Conservation (phyloP, 768 basidiomycete species). For the Xerocomellus amylosporus region DNA sequence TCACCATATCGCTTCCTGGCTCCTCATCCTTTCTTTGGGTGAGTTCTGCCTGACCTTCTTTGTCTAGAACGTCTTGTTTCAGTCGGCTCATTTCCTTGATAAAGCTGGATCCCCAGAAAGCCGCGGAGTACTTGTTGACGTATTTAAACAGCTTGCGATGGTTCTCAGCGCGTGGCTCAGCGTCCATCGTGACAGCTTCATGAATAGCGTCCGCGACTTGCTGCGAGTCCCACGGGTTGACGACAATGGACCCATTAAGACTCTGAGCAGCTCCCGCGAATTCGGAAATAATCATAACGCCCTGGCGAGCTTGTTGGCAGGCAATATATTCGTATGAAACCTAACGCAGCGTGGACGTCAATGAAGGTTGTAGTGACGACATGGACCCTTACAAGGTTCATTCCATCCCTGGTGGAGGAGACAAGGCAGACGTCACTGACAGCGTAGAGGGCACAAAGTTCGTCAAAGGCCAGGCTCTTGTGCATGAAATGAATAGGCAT, state of each 20-base stretch:
- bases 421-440: slow-evolving; percentile 96
- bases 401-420: slow-evolving; percentile 93
- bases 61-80: slow-evolving; percentile 37
- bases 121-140: slow-evolving; percentile 90
- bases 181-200: slow-evolving; percentile 88
- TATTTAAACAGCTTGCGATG: slow-evolving; percentile 96
- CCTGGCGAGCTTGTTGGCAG: slow-evolving; percentile 88
- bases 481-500: slow-evolving; percentile 99
- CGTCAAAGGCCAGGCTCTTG: slow-evolving; percentile 89
- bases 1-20: slow-evolving; percentile 38
- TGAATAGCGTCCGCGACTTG: slow-evolving; percentile 97
- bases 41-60: slow-evolving; percentile 35
- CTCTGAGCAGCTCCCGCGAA: slow-evolving; percentile 97
- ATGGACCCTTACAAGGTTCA: slow-evolving; percentile 79
- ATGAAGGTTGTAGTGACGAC: slow-evolving; percentile 5
- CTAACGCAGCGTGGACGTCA: slow-evolving; percentile 39
- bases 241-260: slow-evolving; percentile 92
- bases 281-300: slow-evolving; percentile 97
- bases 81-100: slow-evolving; percentile 80
- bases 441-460: slow-evolving; percentile 96
- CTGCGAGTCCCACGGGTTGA: slow-evolving; percentile 99
- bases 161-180: slow-evolving; percentile 81
- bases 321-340: slow-evolving; percentile 99
- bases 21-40: slow-evolving; percentile 36
- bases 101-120: slow-evolving; percentile 90